phyloP scores from a whole-genome alignment of 257 asterid species.

The Verbena officinalis region DNA sequence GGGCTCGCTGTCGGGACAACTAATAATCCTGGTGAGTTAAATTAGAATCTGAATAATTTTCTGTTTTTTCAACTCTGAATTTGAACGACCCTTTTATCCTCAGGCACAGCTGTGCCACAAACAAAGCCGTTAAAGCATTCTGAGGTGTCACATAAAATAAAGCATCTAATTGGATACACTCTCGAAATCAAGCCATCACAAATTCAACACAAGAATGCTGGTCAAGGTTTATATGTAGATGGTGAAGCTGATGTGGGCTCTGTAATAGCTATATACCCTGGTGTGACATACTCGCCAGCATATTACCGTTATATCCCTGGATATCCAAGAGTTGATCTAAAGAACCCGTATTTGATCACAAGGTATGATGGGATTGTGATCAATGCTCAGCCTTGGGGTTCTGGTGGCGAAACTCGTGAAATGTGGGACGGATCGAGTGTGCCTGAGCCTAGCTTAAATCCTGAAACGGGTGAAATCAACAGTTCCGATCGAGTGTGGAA shows the following conservation, averaged over 20 bases:
- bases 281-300: slow-evolving; percentile 81
- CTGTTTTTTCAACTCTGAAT: slow-evolving; percentile 20
- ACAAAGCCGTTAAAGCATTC: slow-evolving; percentile 55
- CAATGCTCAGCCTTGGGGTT: slow-evolving; percentile 95
- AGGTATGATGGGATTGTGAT: slow-evolving; percentile 87
- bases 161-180: slow-evolving; percentile 72
- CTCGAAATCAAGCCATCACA: slow-evolving; percentile 76
- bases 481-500: slow-evolving; percentile 80
- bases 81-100: slow-evolving; percentile 34
- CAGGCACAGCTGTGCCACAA: slow-evolving; percentile 46
- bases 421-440: slow-evolving; percentile 55
- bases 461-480: slow-evolving; percentile 34
- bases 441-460: slow-evolving; percentile 29
- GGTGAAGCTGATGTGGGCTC: slow-evolving; percentile 88
- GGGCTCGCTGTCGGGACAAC: slow-evolving; percentile 73
- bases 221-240: slow-evolving; percentile 72
- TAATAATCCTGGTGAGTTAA: slow-evolving; percentile 49
- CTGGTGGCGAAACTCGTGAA: slow-evolving; percentile 79
- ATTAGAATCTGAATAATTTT: slow-evolving; percentile 11
- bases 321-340: slow-evolving; percentile 80
- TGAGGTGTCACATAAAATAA: slow-evolving; percentile 70
- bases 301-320: slow-evolving; percentile 82
- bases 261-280: slow-evolving; percentile 87
- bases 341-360: slow-evolving; percentile 80
- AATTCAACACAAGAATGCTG: slow-evolving; percentile 83